Evolutionary conservation across 495 filamentous ascomycete genomes (phyloP).

Genomic region (Pseudotulostoma volvatum): DNA sequence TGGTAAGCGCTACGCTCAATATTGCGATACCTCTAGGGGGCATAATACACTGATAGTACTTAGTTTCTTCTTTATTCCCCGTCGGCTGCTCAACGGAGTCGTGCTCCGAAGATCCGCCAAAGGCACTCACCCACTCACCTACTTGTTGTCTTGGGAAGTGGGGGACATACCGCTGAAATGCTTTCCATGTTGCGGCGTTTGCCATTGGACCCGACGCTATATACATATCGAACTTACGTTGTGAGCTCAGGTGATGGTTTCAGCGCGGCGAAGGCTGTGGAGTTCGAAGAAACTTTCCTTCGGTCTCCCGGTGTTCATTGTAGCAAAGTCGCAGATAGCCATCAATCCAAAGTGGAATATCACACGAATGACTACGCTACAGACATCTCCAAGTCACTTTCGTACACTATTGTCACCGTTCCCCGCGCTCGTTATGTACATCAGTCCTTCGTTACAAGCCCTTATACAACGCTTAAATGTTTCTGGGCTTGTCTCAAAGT

Average conservation of each 20-base stretch:
- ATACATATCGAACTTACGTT: conserved; percentile 64
- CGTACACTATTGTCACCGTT: conserved; percentile 43
- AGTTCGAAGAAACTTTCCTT: conserved; percentile 37
- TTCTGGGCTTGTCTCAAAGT: conserved; percentile 31
- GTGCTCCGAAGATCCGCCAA: conserved; percentile 17
- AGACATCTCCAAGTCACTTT: not conserved
- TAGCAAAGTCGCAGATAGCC: not conserved
- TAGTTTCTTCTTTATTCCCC: conserved; percentile 4
- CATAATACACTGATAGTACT: not conserved
- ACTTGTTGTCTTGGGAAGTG: conserved; percentile 73
- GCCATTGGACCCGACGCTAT: conserved; percentile 27
- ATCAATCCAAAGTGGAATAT: conserved; percentile 5
- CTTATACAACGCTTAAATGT: conserved; percentile 39
- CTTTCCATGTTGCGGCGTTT: conserved; percentile 51
- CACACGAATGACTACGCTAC: conserved; percentile 7
- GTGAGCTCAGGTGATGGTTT: conserved; percentile 61
- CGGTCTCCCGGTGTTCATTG: conserved; percentile 6
- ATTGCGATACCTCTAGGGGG: not conserved
- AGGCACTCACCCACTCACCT: conserved; percentile 40
- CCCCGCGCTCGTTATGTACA: conserved; percentile 61
- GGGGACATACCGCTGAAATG: conserved; percentile 93
- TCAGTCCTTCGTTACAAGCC: conserved; percentile 55
- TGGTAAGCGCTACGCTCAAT: not conserved
- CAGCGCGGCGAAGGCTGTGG: conserved; percentile 46
- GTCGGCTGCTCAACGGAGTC: conserved; percentile 18